Percentiles rank a stretch among this genome's conserved stretches.
These are phyloP conservation scores for Tetradesmus lagerheimii DNA, from an alignment of 139 green algal genomes.

Conservation along the genomic window DNA sequence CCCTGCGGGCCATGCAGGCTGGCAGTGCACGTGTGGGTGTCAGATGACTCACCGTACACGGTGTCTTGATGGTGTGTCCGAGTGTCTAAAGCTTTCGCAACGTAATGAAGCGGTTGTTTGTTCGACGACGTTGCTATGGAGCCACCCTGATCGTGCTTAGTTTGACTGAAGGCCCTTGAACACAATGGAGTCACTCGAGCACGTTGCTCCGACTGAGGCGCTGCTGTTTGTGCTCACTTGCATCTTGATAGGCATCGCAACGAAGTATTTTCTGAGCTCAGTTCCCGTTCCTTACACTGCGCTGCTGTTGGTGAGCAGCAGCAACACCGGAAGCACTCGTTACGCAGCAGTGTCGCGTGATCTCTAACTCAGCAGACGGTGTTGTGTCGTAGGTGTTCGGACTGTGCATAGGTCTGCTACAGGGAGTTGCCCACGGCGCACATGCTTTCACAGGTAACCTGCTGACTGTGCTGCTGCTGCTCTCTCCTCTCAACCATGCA, in stretches of 20 bases:
- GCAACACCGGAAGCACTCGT: neutral
- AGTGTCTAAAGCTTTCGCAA: neutral
- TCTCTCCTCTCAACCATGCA: neutral
- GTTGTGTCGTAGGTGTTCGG: slow-evolving; percentile 12
- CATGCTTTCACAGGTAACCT: slow-evolving; percentile 6
- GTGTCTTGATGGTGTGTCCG: neutral
- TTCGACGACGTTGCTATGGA: neutral
- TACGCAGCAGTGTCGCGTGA: neutral
- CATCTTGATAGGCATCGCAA: slow-evolving; percentile 2
- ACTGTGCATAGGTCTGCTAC: slow-evolving; percentile 28
- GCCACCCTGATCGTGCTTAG: neutral
- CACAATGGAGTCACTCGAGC: neutral
- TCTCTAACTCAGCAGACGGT: neutral
- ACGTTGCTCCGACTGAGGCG: slow-evolving; percentile 19
- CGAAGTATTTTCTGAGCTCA: neutral
- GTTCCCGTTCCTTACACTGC: slow-evolving; percentile 27
- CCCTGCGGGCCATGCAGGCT: no score
- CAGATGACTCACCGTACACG: slow-evolving; percentile 3
- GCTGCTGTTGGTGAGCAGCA: slow-evolving; percentile 19
- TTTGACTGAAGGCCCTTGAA: neutral
- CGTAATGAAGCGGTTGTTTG: neutral
- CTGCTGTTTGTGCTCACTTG: slow-evolving; percentile 34
- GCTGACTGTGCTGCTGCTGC: neutral
- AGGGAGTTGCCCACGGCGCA: neutral
- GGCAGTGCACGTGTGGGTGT: no score